A percentile compares a stretch with the other conserved stretches of the same genome.
Conservation (phyloP, 371 early-diverging fungal species). For the Mucor lusitanicus region DNA sequence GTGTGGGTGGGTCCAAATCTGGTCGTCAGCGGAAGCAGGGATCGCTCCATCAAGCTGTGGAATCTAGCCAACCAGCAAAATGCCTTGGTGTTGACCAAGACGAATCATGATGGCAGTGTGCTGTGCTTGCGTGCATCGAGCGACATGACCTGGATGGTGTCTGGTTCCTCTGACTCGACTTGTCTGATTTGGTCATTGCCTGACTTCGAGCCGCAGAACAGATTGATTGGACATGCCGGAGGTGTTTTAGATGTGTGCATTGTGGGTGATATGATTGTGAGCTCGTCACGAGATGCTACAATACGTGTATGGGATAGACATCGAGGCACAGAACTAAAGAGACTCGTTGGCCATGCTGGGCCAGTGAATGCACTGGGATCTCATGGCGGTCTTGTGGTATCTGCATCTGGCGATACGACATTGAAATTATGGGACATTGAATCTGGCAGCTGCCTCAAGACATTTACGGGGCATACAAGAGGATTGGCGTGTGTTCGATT, state of each 20-base stretch:
- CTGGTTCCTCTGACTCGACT: conserved; percentile 88
- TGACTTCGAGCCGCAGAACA: conserved; percentile 28
- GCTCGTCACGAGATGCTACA: conserved; percentile 91
- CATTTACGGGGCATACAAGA: conserved; percentile 69
- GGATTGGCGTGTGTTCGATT: conserved; percentile 93
- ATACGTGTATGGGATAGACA: conserved; percentile 81
- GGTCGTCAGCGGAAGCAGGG: conserved; percentile 90
- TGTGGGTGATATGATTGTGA: conserved; percentile 67
- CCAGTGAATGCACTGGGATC: conserved; percentile 87
- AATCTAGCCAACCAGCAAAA: conserved; percentile 49
- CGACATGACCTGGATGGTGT: conserved; percentile 72
- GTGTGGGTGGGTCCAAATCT: conserved; percentile 65
- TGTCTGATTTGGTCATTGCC: conserved; percentile 84
- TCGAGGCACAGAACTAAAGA: conserved; percentile 54
- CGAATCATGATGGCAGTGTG: conserved; percentile 85
- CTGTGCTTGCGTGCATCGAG: conserved; percentile 74
- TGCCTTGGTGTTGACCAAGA: conserved; percentile 57
- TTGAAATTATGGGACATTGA: conserved; percentile 85
- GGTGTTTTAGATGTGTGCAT: conserved; percentile 82
- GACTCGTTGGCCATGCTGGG: conserved; percentile 77
- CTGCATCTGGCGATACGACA: conserved; percentile 83
- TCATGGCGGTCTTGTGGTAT: conserved; percentile 66
- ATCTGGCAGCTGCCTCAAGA: conserved; percentile 62
- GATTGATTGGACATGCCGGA: conserved; percentile 61
- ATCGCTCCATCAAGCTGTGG: conserved; percentile 84